Base-by-base conservation (phyloP, 176 grass and related monocot genomes). In the Puya raimondii region DNA sequence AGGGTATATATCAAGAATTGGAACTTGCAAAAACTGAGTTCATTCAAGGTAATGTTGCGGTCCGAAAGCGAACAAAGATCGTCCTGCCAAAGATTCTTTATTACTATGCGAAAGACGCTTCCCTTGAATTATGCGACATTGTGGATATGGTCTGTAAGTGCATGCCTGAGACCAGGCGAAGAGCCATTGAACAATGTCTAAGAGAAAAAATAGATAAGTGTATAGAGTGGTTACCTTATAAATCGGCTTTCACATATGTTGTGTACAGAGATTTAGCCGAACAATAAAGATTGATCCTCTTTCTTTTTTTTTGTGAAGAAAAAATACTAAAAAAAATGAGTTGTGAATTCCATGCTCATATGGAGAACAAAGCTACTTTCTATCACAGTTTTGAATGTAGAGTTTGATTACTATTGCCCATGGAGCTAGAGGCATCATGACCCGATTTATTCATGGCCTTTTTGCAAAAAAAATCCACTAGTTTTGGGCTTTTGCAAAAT, bases 191-290 rank as follows among this genome's bases (percentile, higher is more conserved):
- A 64, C 78, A 85, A 70, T 85, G 83, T 33, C 82, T 84, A 69
- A 80, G 64, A 63, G 89, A 80, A 56, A 88, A 61, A 52, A 76
- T 85, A 47, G 90, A 99, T 21, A 99, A 86, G 72, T 74, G 66
- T 80, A 75, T 99, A 48, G 85, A 91, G 71, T 99, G 90, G 87
- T 73, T 90, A 63, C 90, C 95, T 0, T 91, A 82, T 73, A 99
- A 91, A 68, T 94, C 90, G 33, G 78, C 87, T 63, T 94, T 94
- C 75, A 84, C 77, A 86, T 99, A 99, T 65, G 77, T 76, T 83
- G 78, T 99, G 66, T 90, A 99, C 78, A 86, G 63, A 63, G 86
- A 76, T 86, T 86, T 99, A 84, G 89, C 78, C 17, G 65, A 82
- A 64, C 79, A 84, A 76, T 57, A 67, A 21, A 64, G 14, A 54